Conservation (phyloP, 257 asterid genomes). For the Fraxinus excelsior region DNA sequence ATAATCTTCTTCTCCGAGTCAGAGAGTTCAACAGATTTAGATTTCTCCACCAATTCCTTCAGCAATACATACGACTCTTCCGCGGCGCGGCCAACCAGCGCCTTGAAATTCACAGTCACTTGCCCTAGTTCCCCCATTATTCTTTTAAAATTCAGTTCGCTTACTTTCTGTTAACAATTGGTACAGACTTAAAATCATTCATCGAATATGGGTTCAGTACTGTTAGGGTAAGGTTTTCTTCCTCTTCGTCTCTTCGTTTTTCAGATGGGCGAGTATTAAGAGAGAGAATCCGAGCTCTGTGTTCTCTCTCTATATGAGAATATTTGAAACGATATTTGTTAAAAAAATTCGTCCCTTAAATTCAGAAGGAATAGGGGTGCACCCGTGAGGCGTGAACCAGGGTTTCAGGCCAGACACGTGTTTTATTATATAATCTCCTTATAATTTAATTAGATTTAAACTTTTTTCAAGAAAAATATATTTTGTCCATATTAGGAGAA, state of each 20-base stretch:
- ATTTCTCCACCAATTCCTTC: conserved; percentile 86
- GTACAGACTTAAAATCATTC: neutral
- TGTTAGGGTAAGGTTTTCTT: conserved; percentile 22
- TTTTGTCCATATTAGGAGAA: too few relatives aligned
- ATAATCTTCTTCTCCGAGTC: conserved; percentile 92
- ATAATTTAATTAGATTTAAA: too few relatives aligned
- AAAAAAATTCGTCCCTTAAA: too few relatives aligned
- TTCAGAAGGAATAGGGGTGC: too few relatives aligned
- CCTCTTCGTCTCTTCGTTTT: neutral
- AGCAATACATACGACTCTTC: conserved; percentile 75
- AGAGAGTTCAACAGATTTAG: conserved; percentile 65
- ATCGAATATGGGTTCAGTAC: neutral
- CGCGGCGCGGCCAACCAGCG: conserved; percentile 76
- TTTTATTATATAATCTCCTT: too few relatives aligned
- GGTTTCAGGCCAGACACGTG: too few relatives aligned
- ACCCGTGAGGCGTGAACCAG: too few relatives aligned
- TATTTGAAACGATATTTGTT: too few relatives aligned
- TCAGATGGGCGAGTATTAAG: neutral
- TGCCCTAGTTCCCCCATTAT: conserved; percentile 82
- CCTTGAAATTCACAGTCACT: conserved; percentile 84
- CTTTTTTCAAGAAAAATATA: too few relatives aligned
- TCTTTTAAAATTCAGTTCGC: conserved; percentile 25
- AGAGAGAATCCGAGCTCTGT: neutral
- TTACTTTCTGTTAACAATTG: neutral
- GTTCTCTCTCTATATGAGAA: neutral